Conservation (phyloP, 352 stramenopile genomes). For the Globisporangium okanoganense region DNA sequence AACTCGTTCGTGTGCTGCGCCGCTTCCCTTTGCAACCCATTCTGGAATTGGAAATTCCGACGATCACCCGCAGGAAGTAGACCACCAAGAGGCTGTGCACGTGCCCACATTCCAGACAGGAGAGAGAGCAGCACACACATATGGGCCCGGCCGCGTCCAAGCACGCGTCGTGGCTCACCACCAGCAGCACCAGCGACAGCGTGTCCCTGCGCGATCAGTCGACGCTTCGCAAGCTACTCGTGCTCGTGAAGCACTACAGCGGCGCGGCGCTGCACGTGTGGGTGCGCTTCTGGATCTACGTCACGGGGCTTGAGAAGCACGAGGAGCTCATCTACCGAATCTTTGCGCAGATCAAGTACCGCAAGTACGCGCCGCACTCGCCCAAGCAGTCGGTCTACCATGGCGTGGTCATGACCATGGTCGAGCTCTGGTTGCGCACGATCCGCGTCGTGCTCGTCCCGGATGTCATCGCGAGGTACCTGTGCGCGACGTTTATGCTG, state of each 20-base stretch:
- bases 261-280: constrained; percentile 40
- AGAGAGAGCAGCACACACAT: too few species aligned
- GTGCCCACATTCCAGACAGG: too few species aligned
- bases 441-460: constrained; percentile 68
- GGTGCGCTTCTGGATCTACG: constrained; percentile 80
- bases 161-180: not conserved
- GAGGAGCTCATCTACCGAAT: constrained; percentile 45
- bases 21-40: not conserved
- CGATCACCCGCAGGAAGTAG: not conserved
- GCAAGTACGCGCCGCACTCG: constrained; percentile 22
- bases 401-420: constrained; percentile 50
- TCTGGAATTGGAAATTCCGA: not conserved
- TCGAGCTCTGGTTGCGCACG: constrained; percentile 70
- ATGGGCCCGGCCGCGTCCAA: constrained; percentile 11
- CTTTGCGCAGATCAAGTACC: constrained; percentile 50
- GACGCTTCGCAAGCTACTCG: constrained; percentile 13
- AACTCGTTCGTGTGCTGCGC: not conserved
- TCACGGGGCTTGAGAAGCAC: constrained; percentile 64
- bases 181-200: not conserved
- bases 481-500: constrained; percentile 70
- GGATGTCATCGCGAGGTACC: constrained; percentile 73
- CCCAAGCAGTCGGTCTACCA: constrained; percentile 41
- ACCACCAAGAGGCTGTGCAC: too few species aligned
- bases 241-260: constrained; percentile 19
- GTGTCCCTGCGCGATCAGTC: not conserved